Conservation (phyloP, 257 asterid genomes). For the Voacanga thouarsii region DNA sequence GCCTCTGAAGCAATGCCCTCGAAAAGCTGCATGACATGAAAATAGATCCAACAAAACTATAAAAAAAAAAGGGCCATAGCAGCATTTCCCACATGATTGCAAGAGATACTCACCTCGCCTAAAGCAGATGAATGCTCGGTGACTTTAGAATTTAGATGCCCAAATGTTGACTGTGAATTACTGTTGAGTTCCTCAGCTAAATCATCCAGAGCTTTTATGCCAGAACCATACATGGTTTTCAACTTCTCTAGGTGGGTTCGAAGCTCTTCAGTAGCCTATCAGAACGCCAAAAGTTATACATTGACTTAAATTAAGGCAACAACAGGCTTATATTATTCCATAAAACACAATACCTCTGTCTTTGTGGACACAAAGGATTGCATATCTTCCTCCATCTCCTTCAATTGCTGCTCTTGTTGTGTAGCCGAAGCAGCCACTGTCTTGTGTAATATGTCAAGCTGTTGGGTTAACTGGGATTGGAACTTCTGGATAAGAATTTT, state of each 20-base stretch:
- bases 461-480: conserved; percentile 80
- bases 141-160: conserved; percentile 72
- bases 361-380: conserved; percentile 83
- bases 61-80: not conserved
- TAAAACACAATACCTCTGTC: conserved; percentile 51
- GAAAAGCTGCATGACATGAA: conserved; percentile 56
- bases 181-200: conserved; percentile 78
- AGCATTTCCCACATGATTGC: conserved; percentile 8
- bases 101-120: conserved; percentile 60
- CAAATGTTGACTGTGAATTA: conserved; percentile 72
- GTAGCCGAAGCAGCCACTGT: conserved; percentile 83
- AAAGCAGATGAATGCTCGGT: conserved; percentile 74
- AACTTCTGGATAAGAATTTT: conserved; percentile 71
- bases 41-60: conserved; percentile 25
- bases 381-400: conserved; percentile 97
- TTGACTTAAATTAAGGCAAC: too few species aligned
- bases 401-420: conserved; percentile 81
- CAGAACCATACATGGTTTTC: conserved; percentile 74
- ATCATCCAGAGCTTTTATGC: conserved; percentile 68
- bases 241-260: conserved; percentile 59
- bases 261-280: conserved; percentile 89
- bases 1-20: conserved; percentile 79
- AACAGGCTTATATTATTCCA: not conserved
- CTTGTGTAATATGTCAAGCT: conserved; percentile 81
- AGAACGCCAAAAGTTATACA: not conserved